phyloP scores from a whole-genome alignment of 2,329 filamentous ascomycete species.

The Trichothecium sympodiale region DNA sequence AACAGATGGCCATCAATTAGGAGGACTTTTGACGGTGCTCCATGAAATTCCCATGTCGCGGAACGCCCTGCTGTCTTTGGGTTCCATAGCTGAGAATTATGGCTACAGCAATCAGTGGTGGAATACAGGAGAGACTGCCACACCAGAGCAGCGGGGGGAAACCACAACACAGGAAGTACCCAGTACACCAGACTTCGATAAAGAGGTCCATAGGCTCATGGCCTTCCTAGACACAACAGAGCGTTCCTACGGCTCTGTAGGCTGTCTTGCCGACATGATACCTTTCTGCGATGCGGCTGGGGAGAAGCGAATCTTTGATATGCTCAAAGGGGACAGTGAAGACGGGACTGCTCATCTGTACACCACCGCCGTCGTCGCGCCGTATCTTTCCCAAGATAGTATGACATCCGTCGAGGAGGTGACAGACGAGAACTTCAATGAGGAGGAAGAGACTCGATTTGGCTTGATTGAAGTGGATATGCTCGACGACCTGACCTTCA shows the following conservation, averaged over 20 bases:
- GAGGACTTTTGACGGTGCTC: conserved; percentile 45
- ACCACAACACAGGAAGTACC: not conserved
- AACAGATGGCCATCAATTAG: conserved; percentile 30
- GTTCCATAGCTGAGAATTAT: conserved; percentile 32
- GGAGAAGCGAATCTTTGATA: conserved; percentile 33
- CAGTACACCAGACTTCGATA: conserved; percentile 27
- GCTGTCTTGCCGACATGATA: conserved; percentile 24
- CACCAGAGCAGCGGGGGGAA: conserved; percentile 9
- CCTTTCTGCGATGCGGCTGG: conserved; percentile 20
- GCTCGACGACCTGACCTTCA: conserved; percentile 24
- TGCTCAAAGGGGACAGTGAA: conserved; percentile 19
- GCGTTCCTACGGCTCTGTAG: conserved; percentile 45
- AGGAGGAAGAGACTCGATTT: conserved; percentile 20
- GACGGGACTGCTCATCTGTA: conserved; percentile 18
- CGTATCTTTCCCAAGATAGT: no score
- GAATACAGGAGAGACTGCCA: conserved; percentile 42
- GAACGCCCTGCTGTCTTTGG: conserved; percentile 39
- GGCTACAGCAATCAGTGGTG: conserved; percentile 50
- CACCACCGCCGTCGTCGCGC: conserved; percentile 17
- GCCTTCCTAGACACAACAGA: conserved; percentile 52
- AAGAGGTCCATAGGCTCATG: conserved; percentile 51
- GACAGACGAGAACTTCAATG: conserved; percentile 16
- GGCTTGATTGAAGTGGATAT: conserved; percentile 30
- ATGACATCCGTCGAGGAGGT: no score
- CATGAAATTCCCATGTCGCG: conserved; percentile 48